Conservation (phyloP, 495 filamentous ascomycete genomes). For the Podospora fimiseda region DNA sequence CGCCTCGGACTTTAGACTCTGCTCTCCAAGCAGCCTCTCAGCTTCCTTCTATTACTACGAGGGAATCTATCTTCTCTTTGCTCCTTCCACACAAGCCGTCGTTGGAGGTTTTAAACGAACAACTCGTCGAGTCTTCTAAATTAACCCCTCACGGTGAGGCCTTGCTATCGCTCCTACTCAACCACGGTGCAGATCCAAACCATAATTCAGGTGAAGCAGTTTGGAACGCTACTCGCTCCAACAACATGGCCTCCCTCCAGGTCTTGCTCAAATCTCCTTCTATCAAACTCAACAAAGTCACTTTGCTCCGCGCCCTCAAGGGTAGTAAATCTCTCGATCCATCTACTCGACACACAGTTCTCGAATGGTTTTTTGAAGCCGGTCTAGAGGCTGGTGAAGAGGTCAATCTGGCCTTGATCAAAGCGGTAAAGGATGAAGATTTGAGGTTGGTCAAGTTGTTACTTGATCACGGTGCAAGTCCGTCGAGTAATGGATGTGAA, state of each 20-base stretch:
- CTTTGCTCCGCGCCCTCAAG: slow-evolving; percentile 37
- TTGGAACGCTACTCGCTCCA: slow-evolving; percentile 39
- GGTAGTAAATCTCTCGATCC: slow-evolving; percentile 36
- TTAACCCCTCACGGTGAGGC: slow-evolving; percentile 38
- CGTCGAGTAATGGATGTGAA: slow-evolving; percentile 37
- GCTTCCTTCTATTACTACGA: slow-evolving; percentile 32
- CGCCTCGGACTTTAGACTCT: slow-evolving; percentile 27
- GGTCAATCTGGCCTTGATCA: slow-evolving; percentile 34
- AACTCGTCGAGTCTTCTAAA: slow-evolving; percentile 39
- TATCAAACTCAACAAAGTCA: slow-evolving; percentile 33
- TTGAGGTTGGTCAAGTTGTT: slow-evolving; percentile 36
- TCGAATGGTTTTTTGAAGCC: slow-evolving; percentile 39
- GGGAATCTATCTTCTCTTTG: slow-evolving; percentile 35
- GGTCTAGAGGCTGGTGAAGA: slow-evolving; percentile 35
- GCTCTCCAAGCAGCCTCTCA: slow-evolving; percentile 37
- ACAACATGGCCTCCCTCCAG: slow-evolving; percentile 37
- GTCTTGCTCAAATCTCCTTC: slow-evolving; percentile 31
- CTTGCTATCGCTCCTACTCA: slow-evolving; percentile 37
- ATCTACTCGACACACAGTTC: slow-evolving; percentile 36
- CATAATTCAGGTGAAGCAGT: slow-evolving; percentile 42
- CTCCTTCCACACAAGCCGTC: slow-evolving; percentile 35
- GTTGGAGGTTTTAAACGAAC: slow-evolving; percentile 38
- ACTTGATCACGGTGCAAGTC: slow-evolving; percentile 35
- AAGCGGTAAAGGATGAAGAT: slow-evolving; percentile 41
- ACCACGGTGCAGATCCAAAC: slow-evolving; percentile 38